Evolutionary conservation across 352 stramenopile genomes (phyloP), one percentile per base, ranked within the genome.

Genomic region (Pythium oligandrum): DNA sequence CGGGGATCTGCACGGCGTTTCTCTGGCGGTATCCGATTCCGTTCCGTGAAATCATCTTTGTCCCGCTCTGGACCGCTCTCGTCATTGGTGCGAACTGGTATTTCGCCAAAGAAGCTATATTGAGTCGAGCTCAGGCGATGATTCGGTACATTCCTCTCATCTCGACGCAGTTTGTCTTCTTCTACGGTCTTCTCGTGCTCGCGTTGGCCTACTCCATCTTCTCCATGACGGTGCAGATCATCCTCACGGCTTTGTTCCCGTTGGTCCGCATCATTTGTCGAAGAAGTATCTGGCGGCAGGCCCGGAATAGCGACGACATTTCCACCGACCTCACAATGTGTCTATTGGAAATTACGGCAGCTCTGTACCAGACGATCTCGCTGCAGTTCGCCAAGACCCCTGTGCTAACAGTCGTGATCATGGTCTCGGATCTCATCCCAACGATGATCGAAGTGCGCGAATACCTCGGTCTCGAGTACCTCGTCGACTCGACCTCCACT

Each of bases 281-380:
- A 47, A 40, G 52, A 5, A 31, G 33, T 10, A n/a, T 66, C 5
- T 66, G 58, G 51, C 42, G 51, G 36, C 49, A 53, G 26, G 37
- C 58, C 3, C 11, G 35, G 2, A 38, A 48, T 3, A 46, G 60
- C 12, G 12, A 53, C 46, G 58, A 61, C 34, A 50, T 66, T 33
- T 57, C 58, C 4, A 66, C 52, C 3, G 53, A 61, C 48, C 38
- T 60, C 4, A 66, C 58, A 1, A 55, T 66, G n/a, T 66, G 51
- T 10, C 48, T 61, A 40, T 33, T 66, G 1, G 58, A 66, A 30
- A 51, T 66, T 33, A 48, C 47, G 1, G 48, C 51, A 3, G 58
- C 52, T 1, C 53, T 66, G 12, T 61, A 61, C 52, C 58, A 66
- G 48, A 66, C 52, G 7, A 42, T 61, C n/a, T 66, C 51, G 33